Base-by-base conservation (phyloP, 805 yeast species). In the Saccharomyces eubayanus region DNA sequence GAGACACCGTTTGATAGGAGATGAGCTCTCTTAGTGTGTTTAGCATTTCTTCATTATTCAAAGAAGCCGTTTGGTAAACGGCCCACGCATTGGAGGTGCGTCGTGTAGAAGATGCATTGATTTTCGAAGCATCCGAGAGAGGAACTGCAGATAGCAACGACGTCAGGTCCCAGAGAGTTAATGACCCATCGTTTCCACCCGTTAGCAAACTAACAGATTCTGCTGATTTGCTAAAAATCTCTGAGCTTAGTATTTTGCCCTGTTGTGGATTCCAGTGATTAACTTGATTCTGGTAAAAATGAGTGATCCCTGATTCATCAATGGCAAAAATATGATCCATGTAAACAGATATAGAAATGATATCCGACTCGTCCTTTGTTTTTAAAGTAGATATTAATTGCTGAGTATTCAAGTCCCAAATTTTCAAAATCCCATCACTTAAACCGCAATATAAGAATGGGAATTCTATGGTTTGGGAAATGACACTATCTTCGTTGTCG, bases 391-490 rank as follows among this genome's bases (percentile, higher is more conserved):
- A 73, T 43, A 82, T 70, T 55, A 84, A 71, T 66, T 92, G 98
- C 52, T 78, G 77, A 0, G 98, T 90, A 49, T 85, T 83, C 49
- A 92, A 72, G 62, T 94, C 98, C 89, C 96, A 87, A 5, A 89
- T 82, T 53, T 84, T 82, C n/a, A 92, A 77, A 28, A 75, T 74
- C 9, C 96, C 94, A 54, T 81, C 81, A 10, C 84, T 78, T 29
- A 89, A 70, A 0, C 98, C 98, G 64, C 92, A 88, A 68, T 89
- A 92, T 8, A 94, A 67, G 62, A 85, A 87, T 47, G 89, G 80
- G 43, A 81, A 83, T 36, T 76, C 72, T 8, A 81, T 71, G 2
- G 84, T 74, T 74, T 89, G 78, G 0, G 95, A 85, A 28, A 91
- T 71, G 2, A 91, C 84, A 6, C 89, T 78, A 31, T 83, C 88